Base-by-base conservation (phyloP, 352 stramenopile species). In the Phytopythium helicoides region DNA sequence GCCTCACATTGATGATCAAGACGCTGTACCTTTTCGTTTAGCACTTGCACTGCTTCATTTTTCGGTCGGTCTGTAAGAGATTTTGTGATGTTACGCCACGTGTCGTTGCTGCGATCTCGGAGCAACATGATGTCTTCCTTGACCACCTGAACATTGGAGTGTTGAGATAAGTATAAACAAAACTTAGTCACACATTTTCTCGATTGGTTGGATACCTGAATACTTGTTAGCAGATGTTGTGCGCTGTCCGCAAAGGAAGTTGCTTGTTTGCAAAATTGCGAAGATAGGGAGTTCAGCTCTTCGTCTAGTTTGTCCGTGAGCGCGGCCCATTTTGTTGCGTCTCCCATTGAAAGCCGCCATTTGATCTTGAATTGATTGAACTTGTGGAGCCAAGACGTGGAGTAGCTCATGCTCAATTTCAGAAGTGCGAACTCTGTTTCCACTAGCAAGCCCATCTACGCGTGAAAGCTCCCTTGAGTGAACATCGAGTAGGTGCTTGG, bases 221-320 rank as follows among this genome's bases (percentile, higher is more conserved):
- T 9, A 41, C 14, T 41, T 9, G 36, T 14, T 21, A 9, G 31
- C 21, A 53, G 0, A 15, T 53, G 47, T 21, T 19, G 47, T 35
- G 12, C 15, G 10, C 31, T 34, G 47, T 53, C 47, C 7, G 19
- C 10, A 6, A 33, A 23, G 10, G 47, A 44, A 5, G 9, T 33
- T 33, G 9, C 28, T 33, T 33, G 54, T 7, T 69, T 67, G 34
- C 73, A 62, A 19, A 80, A 64, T 41, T 77, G 77, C 23, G 57
- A 57, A 4, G 66, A 77, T 26, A 82, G 56, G 5, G 56, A 33
- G 5, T 9, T 9, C 28, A 33, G 28, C 9, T 33, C 28, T 33
- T 9, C 28, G 28, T 33, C 28, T 9, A 33, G 9, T 33, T 9
- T 33, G 28, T 33, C 28, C 9, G 28, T 33, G 5, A 33, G 28